Conservation (phyloP, 176 grass and related monocot species). For the Phoenix dactylifera region DNA sequence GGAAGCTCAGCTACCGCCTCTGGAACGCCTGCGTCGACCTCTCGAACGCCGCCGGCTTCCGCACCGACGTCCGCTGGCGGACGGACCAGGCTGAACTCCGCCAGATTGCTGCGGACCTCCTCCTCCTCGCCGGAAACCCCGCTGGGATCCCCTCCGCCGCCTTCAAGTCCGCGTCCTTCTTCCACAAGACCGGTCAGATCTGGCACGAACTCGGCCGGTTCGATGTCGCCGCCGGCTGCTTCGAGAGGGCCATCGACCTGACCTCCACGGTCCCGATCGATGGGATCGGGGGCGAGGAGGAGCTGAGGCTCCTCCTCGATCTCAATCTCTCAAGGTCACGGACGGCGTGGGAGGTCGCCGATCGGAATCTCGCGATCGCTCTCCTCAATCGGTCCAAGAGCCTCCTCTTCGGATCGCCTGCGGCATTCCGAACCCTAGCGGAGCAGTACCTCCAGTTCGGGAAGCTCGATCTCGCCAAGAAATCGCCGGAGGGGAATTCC, state of each 20-base stretch:
- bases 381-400: slow-evolving; percentile 68
- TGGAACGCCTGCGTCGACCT: slow-evolving; percentile 88
- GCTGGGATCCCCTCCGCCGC: slow-evolving; percentile 38
- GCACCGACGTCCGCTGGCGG: neutral
- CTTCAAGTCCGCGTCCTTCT: slow-evolving; percentile 61
- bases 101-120: slow-evolving; percentile 65
- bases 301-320: slow-evolving; percentile 35
- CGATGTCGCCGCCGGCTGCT: slow-evolving; percentile 73
- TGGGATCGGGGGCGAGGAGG: slow-evolving; percentile 28
- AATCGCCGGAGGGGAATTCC: slow-evolving; percentile 28
- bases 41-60: slow-evolving; percentile 41
- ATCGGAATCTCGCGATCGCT: slow-evolving; percentile 59
- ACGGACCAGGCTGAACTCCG: slow-evolving; percentile 55
- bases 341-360: slow-evolving; percentile 46
- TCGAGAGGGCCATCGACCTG: slow-evolving; percentile 77
- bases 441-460: slow-evolving; percentile 57
- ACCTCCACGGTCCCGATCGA: slow-evolving; percentile 20
- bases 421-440: slow-evolving; percentile 44
- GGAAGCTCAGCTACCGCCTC: slow-evolving; percentile 78
- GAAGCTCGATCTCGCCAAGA: slow-evolving; percentile 35
- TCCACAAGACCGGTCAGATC: slow-evolving; percentile 54
- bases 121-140: slow-evolving; percentile 44
- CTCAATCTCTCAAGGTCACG: slow-evolving; percentile 60
- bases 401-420: slow-evolving; percentile 35
- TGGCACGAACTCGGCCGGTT: slow-evolving; percentile 65